Evolutionary conservation across 768 basidiomycete genomes (phyloP).

Genomic region (Pisolithus orientalis): DNA sequence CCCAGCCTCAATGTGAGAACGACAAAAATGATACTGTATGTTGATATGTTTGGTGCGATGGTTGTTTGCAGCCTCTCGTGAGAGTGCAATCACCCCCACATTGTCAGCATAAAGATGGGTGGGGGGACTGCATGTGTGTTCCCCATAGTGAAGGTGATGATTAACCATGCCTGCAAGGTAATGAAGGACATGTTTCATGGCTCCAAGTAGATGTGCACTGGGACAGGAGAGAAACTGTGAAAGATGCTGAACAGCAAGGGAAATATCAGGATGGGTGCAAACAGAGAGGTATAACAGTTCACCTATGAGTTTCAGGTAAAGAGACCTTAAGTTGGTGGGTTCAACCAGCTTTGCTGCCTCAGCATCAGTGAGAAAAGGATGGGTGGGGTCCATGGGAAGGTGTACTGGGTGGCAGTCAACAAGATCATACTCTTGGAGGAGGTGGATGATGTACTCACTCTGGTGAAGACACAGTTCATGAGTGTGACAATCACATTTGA

Average conservation of each 20-base stretch:
- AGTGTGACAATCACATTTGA: no score
- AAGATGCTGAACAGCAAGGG: conserved; percentile 24
- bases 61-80: not conserved
- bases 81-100: not conserved
- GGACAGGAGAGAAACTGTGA: conserved; percentile 28
- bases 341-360: not conserved
- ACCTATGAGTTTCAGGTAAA: not conserved
- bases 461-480: no score
- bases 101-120: not conserved
- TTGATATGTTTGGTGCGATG: not conserved
- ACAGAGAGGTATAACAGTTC: conserved; percentile 16
- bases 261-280: conserved; percentile 31
- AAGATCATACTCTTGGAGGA: no score
- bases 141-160: not conserved
- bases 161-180: conserved; percentile 19
- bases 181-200: conserved; percentile 14
- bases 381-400: not conserved
- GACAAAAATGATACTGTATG: not conserved
- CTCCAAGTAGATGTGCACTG: not conserved
- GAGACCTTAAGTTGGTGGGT: no score
- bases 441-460: no score
- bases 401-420: not conserved
- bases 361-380: not conserved
- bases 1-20: not conserved
- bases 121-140: not conserved